Conservation (phyloP, 805 yeast species). For the Candida schatavii region DNA sequence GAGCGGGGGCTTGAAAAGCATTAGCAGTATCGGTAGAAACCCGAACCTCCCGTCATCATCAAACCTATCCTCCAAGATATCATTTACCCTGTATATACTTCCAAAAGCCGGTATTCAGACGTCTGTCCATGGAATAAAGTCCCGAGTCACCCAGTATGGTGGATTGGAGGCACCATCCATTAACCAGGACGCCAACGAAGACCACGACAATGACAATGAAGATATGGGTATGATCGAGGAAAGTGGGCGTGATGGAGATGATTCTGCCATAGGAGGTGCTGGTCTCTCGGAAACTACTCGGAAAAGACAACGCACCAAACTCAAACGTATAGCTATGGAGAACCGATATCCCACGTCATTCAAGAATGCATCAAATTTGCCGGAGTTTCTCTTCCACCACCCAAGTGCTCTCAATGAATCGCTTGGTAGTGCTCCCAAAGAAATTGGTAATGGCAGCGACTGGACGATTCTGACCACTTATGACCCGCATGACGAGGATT, state of each 20-base stretch:
- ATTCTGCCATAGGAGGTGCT: slow-evolving; percentile 15
- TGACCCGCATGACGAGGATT: slow-evolving; percentile 34
- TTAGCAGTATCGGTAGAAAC: slow-evolving; percentile 3
- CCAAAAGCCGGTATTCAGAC: slow-evolving; percentile 68
- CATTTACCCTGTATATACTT: slow-evolving; percentile 46
- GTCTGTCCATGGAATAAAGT: slow-evolving; percentile 54
- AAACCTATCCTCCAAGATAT: slow-evolving; percentile 23
- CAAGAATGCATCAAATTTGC: slow-evolving; percentile 20
- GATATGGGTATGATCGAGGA: slow-evolving; percentile 38
- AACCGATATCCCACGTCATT: slow-evolving; percentile 27
- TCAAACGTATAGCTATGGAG: slow-evolving; percentile 28
- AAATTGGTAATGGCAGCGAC: slow-evolving; percentile 7
- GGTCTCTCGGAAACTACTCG: slow-evolving; percentile 27
- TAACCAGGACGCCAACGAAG: slow-evolving; percentile 17
- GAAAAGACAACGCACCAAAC: slow-evolving; percentile 30
- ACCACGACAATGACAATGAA: slow-evolving; percentile 47
- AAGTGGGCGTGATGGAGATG: slow-evolving; percentile 15
- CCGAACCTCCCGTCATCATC: not conserved
- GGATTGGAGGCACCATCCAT: not conserved
- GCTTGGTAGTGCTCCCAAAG: not conserved
- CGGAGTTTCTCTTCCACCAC: slow-evolving; percentile 36
- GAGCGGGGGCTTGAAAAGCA: no score
- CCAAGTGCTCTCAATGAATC: slow-evolving; percentile 4
- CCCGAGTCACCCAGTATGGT: slow-evolving; percentile 8
- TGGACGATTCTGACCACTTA: slow-evolving; percentile 16